Conservation (phyloP, 2,329 filamentous ascomycete genomes). For the Aureobasidium sp. region DNA sequence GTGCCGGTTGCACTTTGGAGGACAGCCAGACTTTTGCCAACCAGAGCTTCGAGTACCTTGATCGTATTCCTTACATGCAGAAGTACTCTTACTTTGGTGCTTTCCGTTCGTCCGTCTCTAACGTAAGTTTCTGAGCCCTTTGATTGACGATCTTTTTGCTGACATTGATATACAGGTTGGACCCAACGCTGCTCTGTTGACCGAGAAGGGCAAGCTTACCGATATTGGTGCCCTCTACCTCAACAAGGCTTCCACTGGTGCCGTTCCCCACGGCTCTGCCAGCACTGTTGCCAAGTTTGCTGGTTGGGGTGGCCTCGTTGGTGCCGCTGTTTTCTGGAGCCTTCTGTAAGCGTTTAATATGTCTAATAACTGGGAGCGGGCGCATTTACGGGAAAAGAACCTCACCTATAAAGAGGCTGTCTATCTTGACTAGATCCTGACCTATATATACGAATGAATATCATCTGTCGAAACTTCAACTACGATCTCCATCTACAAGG, state of each 20-base stretch:
- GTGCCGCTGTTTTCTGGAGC: conserved; percentile 3
- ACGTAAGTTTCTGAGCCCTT: conserved; percentile 38
- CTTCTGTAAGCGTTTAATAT: not conserved
- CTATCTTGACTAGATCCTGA: not conserved
- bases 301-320: conserved; percentile 19
- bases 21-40: conserved; percentile 62
- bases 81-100: conserved; percentile 70
- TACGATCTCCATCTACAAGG: not conserved
- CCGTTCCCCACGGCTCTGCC: conserved; percentile 28
- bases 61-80: conserved; percentile 42
- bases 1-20: conserved; percentile 45
- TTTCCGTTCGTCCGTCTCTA: conserved; percentile 61
- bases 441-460: not conserved
- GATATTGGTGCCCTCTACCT: conserved; percentile 73
- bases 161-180: conserved; percentile 33
- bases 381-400: not conserved
- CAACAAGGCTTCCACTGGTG: conserved; percentile 40
- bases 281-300: conserved; percentile 20
- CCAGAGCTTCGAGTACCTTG: conserved; percentile 51
- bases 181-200: conserved; percentile 62
- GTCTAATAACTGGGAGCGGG: not conserved
- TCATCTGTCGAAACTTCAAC: not conserved
- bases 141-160: not conserved
- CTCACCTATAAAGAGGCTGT: not conserved
- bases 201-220: conserved; percentile 58